A percentile compares a stretch with the other conserved stretches of the same genome.
These are phyloP conservation scores for Aspergillus pseudotamarii DNA, from an alignment of 2,329 filamentous ascomycete species.

Conservation along the genomic window DNA sequence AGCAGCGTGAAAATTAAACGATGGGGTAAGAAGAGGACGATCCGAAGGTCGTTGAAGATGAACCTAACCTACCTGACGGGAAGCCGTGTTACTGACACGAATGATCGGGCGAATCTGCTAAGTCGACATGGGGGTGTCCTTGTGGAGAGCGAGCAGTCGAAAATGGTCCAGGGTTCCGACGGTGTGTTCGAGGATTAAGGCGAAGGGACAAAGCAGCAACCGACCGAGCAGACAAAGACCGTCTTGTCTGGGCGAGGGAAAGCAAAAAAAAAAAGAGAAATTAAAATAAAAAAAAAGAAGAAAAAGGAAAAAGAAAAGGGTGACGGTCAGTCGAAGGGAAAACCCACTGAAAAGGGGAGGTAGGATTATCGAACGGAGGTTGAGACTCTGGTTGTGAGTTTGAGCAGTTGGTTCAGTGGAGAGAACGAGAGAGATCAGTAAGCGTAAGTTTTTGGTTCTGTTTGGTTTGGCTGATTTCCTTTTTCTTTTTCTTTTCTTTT, in stretches of 20 bases:
- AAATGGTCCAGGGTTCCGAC: constrained; percentile 15
- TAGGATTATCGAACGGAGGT: neutral
- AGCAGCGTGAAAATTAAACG: constrained; percentile 8
- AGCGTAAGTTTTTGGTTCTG: constrained; percentile 10
- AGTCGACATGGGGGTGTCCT: constrained; percentile 32
- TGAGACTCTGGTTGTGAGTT: neutral
- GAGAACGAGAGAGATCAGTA: constrained; percentile 14
- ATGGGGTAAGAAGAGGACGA: constrained; percentile 4
- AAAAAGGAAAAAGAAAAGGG: constrained; percentile 2
- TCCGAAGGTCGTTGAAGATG: constrained; percentile 8
- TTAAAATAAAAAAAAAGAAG: neutral
- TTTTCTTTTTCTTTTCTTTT: neutral
- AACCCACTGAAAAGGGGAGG: constrained; percentile 19
- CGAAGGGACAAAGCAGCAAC: neutral
- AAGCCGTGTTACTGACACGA: constrained; percentile 32
- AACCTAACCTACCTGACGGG: constrained; percentile 29
- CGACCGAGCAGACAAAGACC: constrained; percentile 5
- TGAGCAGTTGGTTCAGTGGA: constrained; percentile 1
- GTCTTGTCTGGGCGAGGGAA: constrained; percentile 9
- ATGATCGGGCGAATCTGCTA: constrained; percentile 29
- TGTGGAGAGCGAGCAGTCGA: constrained; percentile 10
- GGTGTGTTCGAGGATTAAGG: constrained; percentile 8
- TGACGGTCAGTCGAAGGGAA: constrained; percentile 9
- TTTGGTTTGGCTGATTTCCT: neutral
- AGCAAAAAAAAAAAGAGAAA: neutral